Evolutionary conservation across 495 filamentous ascomycete genomes (phyloP).

Genomic region (Penicillium paxilli): DNA sequence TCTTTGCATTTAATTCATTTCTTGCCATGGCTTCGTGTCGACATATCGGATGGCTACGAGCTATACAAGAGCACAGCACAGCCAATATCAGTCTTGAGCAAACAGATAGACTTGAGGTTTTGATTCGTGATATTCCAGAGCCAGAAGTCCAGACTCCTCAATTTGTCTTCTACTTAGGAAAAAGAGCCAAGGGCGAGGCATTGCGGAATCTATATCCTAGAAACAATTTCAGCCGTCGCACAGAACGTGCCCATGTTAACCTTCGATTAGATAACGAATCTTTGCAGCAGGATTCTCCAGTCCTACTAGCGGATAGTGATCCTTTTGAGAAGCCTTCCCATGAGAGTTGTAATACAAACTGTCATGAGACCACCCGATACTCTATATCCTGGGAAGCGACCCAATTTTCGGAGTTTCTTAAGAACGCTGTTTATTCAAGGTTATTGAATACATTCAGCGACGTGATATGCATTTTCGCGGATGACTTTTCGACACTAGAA

Average conservation of each 20-base stretch:
- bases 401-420: constrained; percentile 8
- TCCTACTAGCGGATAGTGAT: constrained; percentile 27
- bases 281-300: constrained; percentile 10
- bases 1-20: too few species aligned
- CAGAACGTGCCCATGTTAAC: constrained; percentile 13
- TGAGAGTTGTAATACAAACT: constrained; percentile 1
- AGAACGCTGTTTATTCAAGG: constrained; percentile 3
- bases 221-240: constrained; percentile 16
- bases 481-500: constrained; percentile 26
- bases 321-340: constrained; percentile 5
- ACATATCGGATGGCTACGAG: constrained; percentile 19
- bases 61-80: constrained; percentile 6
- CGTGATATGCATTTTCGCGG: constrained; percentile 30
- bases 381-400: constrained; percentile 4
- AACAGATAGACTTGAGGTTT: constrained; percentile 13
- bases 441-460: constrained; percentile 30
- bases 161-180: constrained; percentile 23
- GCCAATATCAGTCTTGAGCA: constrained; percentile 16
- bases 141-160: constrained; percentile 17
- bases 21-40: constrained; percentile 11
- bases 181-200: constrained; percentile 18
- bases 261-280: constrained; percentile 19
- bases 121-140: constrained; percentile 21
- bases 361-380: constrained; percentile 12
- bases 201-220: constrained; percentile 19